Evolutionary conservation across 345 rosid genomes (phyloP).

Genomic region (Syzygium oleosum): DNA sequence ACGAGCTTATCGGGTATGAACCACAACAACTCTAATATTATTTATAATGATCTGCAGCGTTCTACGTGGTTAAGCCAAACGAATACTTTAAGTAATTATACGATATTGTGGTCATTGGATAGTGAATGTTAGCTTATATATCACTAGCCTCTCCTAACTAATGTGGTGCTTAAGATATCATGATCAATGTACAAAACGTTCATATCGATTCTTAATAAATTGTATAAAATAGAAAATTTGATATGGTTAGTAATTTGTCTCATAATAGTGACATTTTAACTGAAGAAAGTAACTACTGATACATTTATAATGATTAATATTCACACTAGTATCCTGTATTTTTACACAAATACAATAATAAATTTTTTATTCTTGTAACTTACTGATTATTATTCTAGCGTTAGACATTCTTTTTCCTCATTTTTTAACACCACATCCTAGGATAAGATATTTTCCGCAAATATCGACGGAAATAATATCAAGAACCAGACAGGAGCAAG

Average conservation of each 20-base stretch:
- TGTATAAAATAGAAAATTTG: not conserved
- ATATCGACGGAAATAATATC: not conserved
- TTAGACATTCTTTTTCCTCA: not conserved
- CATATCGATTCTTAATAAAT: not conserved
- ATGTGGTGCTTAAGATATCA: not conserved
- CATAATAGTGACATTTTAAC: not conserved
- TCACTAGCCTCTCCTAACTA: rapidly evolving
- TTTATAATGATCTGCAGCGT: rapidly evolving
- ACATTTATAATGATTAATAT: not conserved
- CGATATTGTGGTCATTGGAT: rapidly evolving
- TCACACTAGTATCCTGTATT: not conserved
- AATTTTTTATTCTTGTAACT: not conserved
- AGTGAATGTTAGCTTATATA: not conserved
- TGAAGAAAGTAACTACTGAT: not conserved
- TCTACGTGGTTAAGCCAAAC: rapidly evolving
- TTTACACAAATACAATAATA: not conserved
- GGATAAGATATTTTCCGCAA: not conserved
- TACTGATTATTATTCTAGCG: not conserved
- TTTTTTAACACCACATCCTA: not conserved
- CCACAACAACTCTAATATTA: rapidly evolving
- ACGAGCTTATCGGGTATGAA: rapidly evolving
- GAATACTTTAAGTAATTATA: not conserved
- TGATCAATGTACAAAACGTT: not conserved
- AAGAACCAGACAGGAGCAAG: not conserved
- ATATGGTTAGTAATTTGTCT: not conserved